These are phyloP conservation scores for Cyberlindnera japonica DNA, from an alignment of 805 yeast species.

Conservation along the genomic window DNA sequence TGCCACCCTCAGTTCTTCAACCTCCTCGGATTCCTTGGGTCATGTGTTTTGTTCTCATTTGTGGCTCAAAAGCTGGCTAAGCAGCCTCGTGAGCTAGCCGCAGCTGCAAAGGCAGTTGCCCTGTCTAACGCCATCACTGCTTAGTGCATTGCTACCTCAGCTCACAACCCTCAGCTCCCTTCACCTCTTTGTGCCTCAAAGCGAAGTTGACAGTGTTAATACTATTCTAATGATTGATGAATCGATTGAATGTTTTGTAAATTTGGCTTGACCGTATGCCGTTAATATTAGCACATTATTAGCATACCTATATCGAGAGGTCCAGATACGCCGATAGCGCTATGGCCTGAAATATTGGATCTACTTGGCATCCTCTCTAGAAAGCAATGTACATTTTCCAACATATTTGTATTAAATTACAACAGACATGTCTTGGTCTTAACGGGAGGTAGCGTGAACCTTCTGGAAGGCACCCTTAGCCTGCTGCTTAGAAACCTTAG, in stretches of 20 bases:
- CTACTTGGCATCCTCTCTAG: background rate
- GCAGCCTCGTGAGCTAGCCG: slow-evolving; percentile 25
- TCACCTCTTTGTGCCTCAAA: too few relatives aligned
- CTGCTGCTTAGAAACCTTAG: slow-evolving; percentile 89
- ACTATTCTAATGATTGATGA: too few relatives aligned
- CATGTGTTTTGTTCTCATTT: slow-evolving; percentile 77
- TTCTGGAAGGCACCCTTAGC: slow-evolving; percentile 98
- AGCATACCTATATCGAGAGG: too few relatives aligned
- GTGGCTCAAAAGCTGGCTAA: slow-evolving; percentile 56
- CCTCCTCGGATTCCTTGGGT: slow-evolving; percentile 73
- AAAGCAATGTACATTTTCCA: slow-evolving; percentile 16
- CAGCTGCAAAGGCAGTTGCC: slow-evolving; percentile 24
- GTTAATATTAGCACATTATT: too few relatives aligned
- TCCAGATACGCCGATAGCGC: too few relatives aligned
- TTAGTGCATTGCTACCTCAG: too few relatives aligned
- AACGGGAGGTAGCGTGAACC: slow-evolving; percentile 96
- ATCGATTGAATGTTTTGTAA: too few relatives aligned
- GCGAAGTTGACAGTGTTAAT: too few relatives aligned
- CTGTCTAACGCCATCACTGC: slow-evolving; percentile 20
- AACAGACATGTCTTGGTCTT: slow-evolving; percentile 33
- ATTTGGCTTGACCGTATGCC: too few relatives aligned
- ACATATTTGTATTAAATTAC: slow-evolving; percentile 18
- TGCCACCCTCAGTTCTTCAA: slow-evolving; percentile 65
- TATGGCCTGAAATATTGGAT: background rate
- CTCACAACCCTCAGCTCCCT: background rate